phyloP scores from a whole-genome alignment of 805 yeast species.

The Monosporozyma unispora region DNA sequence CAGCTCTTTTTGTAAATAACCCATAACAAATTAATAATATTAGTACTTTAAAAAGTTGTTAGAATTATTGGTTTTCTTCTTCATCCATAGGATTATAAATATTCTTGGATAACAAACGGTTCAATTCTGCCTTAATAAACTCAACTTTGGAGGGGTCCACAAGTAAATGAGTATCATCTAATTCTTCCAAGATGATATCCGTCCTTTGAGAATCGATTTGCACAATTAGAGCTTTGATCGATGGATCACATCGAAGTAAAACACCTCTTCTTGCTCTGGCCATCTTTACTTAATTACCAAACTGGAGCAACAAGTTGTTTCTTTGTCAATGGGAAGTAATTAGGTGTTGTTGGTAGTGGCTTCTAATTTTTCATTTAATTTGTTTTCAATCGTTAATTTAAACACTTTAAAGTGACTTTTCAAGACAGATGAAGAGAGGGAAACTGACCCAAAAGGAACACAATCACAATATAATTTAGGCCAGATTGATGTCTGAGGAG shows the following conservation, averaged over 20 bases:
- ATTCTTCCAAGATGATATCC: conserved; percentile 67
- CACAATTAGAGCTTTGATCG: conserved; percentile 77
- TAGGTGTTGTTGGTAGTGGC: not conserved
- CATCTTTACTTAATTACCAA: conserved; percentile 20
- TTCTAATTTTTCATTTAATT: not conserved
- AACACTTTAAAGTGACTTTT: not conserved
- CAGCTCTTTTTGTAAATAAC: not conserved
- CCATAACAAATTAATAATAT: not conserved
- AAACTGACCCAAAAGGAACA: not conserved
- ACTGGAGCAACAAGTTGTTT: not conserved
- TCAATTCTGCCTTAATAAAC: conserved; percentile 68
- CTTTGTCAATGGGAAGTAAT: not conserved
- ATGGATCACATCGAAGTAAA: conserved; percentile 71
- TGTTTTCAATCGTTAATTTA: not conserved
- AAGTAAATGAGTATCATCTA: conserved; percentile 84
- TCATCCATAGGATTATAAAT: conserved; percentile 79
- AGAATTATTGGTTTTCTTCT: conserved; percentile 35
- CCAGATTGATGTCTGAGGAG: not conserved
- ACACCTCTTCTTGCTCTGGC: conserved; percentile 51
- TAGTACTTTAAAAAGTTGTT: not conserved
- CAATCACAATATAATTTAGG: not conserved
- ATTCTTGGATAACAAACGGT: conserved; percentile 67
- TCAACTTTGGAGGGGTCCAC: conserved; percentile 72
- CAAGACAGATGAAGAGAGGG: conserved; percentile 3
- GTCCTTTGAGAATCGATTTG: conserved; percentile 69